phyloP scores from a whole-genome alignment of 2,329 filamentous ascomycete genomes.

The Hypoxylon sp. region DNA sequence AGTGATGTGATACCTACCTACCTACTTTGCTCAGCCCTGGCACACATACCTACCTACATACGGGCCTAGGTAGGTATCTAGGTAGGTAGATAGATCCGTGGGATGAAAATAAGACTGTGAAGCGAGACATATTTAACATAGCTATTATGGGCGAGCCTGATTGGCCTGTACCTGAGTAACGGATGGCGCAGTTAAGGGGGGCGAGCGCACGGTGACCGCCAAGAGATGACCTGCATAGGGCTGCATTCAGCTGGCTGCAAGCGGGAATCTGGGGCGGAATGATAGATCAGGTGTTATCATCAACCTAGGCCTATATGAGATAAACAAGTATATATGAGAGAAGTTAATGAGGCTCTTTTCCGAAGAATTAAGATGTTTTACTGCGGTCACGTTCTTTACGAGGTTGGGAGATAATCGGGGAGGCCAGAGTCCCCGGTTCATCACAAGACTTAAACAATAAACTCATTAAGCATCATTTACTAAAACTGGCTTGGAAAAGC shows the following conservation, averaged over 20 bases:
- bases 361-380: background rate
- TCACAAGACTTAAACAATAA: background rate
- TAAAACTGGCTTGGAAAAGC: background rate
- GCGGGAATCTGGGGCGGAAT: constrained; percentile 23
- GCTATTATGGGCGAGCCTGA: constrained; percentile 2
- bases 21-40: background rate
- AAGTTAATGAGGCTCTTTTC: background rate
- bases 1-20: too few species aligned
- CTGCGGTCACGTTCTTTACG: background rate
- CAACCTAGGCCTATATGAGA: background rate
- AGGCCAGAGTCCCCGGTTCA: background rate
- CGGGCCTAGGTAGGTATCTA: background rate
- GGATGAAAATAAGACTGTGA: constrained; percentile 19
- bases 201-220: constrained; percentile 13
- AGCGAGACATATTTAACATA: background rate
- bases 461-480: background rate
- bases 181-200: background rate
- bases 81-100: background rate
- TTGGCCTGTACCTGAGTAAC: constrained; percentile 10
- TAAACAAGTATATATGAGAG: background rate
- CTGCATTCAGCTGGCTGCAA: constrained; percentile 30
- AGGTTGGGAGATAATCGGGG: background rate
- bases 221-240: constrained; percentile 34
- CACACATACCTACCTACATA: background rate
- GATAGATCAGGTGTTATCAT: constrained; percentile 14